Evolutionary conservation across 345 rosid species (phyloP), one percentile per base, ranked within the genome.

Genomic region (Eucalyptus viminalis): DNA sequence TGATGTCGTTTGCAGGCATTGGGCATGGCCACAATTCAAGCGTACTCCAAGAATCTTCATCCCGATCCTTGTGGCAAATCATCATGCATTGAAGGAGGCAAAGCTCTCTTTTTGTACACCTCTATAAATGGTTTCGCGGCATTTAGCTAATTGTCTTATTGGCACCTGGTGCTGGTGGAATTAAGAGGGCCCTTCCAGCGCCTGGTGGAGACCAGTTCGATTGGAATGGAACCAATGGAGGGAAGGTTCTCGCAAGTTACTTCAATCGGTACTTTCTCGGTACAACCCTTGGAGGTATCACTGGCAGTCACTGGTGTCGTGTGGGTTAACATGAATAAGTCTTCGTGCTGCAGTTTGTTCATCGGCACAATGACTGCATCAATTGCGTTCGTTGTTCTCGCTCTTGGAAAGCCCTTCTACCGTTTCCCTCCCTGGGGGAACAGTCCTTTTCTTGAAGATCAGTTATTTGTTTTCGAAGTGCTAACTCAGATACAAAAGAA

Each of bases 151-250:
- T 16, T 16, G 54, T 45, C 24, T 62, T 90, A 24, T 13, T 37
- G 9, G 89, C 87, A 34, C 51, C 80, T 11, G 90, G 90, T 27
- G 50, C 87, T 6, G 92, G 90, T 25, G 90, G 89, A 44, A 83
- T 88, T 13, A 90, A 83, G 21, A 90, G 89, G 60, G 92, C 90
- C 37, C 51, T 90, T 17, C 90, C 90, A 6, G 88, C 89, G 0
- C 87, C 89, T 9, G 92, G 92, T 25, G 90, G 87, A 4, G 90
- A 90, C 85, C 92, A 90, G 76, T 90, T 89, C 62, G 87, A 90
- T 50, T 14, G 7, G 22, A 80, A 87, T 44, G 89, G 89, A 22
- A 86, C 56, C n/a, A 54, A 76, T 27, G 88, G 50, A n/a, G 86
- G 50, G 40, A 56, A 83, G 44, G 53, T 31, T 17, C 21, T 90